A percentile compares a stretch with the other conserved stretches of the same genome.
These are phyloP conservation scores for Rhodotorula sphaerocarpa DNA, from an alignment of 768 basidiomycete genomes.

Conservation along the genomic window DNA sequence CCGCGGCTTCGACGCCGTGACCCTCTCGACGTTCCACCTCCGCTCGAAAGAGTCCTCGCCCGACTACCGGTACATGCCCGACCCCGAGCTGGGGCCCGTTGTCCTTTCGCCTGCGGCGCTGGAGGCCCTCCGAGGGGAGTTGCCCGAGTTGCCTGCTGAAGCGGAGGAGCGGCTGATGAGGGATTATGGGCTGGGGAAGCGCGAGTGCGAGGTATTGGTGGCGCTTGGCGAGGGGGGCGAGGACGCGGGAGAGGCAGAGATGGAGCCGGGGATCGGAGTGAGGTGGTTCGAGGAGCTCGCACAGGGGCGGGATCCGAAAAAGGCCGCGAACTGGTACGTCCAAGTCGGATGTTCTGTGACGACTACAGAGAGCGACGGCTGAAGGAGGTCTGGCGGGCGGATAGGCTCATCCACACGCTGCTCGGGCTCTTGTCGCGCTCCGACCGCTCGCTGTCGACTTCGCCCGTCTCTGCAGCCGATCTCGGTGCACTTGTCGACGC, in stretches of 20 bases:
- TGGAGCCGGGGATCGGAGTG: conserved; percentile 51
- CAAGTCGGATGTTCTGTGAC: too few species aligned
- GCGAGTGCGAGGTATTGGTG: conserved; percentile 69
- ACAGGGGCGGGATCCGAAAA: conserved; percentile 44
- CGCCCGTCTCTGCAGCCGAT: conserved; percentile 56
- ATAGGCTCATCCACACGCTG: conserved; percentile 80
- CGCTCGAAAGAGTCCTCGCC: conserved; percentile 87
- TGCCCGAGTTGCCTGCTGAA: conserved; percentile 70
- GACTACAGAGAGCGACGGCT: too few species aligned
- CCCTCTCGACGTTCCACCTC: conserved; percentile 68
- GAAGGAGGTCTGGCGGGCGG: too few species aligned
- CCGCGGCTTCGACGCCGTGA: conserved; percentile 75
- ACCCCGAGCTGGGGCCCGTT: conserved; percentile 78
- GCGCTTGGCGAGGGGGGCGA: conserved; percentile 58
- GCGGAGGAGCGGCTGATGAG: conserved; percentile 54
- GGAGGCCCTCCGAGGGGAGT: conserved; percentile 47
- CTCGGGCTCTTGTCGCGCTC: conserved; percentile 65
- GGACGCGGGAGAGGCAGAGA: conserved; percentile 57
- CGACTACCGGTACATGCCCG: conserved; percentile 96
- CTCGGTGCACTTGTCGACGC: conserved; percentile 72
- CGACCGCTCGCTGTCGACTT: conserved; percentile 53
- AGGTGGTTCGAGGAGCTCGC: conserved; percentile 72
- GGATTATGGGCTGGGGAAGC: conserved; percentile 51
- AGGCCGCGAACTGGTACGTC: conserved; percentile 74
- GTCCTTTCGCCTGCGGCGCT: conserved; percentile 46